Percentiles rank a stretch among this genome's conserved stretches.
Evolutionary conservation across 1,284 basidiomycete species (phyloP).

Genomic region (Rhodofomes roseus): DNA sequence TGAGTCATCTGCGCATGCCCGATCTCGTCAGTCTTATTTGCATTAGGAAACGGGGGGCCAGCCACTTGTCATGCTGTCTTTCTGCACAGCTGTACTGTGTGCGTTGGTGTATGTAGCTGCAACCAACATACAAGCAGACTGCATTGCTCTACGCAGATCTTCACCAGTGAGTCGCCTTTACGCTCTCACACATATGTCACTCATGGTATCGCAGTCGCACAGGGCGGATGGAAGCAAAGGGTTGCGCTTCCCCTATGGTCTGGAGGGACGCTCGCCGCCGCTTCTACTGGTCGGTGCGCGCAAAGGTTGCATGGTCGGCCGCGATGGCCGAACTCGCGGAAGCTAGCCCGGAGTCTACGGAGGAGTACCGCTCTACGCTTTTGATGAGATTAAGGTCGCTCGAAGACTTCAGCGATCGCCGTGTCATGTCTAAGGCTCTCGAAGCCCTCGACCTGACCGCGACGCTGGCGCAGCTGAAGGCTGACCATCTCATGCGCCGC

Average conservation of each 20-base stretch:
- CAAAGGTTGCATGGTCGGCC: constrained; percentile 66
- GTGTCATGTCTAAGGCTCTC: constrained; percentile 53
- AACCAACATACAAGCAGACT: constrained; percentile 91
- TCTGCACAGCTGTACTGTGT: too few species aligned
- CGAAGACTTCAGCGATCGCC: constrained; percentile 48
- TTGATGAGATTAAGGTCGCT: constrained; percentile 57
- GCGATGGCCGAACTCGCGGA: constrained; percentile 57
- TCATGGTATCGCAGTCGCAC: constrained; percentile 59
- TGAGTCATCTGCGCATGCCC: too few species aligned
- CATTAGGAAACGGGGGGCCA: too few species aligned
- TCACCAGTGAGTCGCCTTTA: constrained; percentile 69
- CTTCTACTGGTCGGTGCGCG: constrained; percentile 96
- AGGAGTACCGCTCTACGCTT: constrained; percentile 56
- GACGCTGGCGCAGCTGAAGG: constrained; percentile 57
- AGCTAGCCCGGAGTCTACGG: constrained; percentile 58
- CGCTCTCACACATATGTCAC: constrained; percentile 3
- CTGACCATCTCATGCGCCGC: constrained; percentile 59
- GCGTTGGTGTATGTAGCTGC: too few species aligned
- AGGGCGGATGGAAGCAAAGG: constrained; percentile 98
- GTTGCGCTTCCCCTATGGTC: constrained; percentile 77
- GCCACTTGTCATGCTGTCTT: too few species aligned
- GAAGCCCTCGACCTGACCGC: constrained; percentile 65
- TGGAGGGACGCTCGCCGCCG: constrained; percentile 90
- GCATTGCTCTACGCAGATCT: constrained; percentile 95
- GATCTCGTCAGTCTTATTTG: too few species aligned